A percentile compares a stretch with the other conserved stretches of the same genome.
These are phyloP conservation scores for Claviceps digitariae DNA, from an alignment of 2,329 filamentous ascomycete species.

Conservation along the genomic window DNA sequence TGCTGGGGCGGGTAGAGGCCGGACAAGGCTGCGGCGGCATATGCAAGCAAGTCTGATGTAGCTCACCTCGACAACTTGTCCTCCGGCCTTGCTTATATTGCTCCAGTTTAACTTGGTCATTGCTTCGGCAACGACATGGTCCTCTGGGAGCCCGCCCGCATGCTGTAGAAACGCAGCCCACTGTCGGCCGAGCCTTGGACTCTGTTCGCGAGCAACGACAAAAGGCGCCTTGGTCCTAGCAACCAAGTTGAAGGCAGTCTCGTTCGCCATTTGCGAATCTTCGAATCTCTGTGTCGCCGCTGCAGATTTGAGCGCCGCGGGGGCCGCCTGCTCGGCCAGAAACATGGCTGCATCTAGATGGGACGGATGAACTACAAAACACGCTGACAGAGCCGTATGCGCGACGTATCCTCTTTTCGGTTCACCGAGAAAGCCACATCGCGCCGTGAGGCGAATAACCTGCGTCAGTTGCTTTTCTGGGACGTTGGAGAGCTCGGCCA, in stretches of 20 bases:
- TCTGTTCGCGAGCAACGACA: neutral
- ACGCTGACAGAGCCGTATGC: conserved; percentile 5
- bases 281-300: neutral
- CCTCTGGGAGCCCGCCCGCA: neutral
- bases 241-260: conserved; percentile 1
- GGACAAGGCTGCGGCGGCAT: neutral
- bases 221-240: neutral
- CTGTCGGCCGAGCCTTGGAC: conserved; percentile 1
- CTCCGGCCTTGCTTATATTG: neutral
- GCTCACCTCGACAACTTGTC: conserved; percentile 1
- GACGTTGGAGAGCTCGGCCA: conserved; percentile 26
- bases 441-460: conserved; percentile 13
- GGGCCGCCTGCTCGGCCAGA: neutral
- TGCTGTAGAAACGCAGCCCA: conserved; percentile 3
- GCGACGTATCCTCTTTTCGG: neutral
- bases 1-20: too few species aligned
- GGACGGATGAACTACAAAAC: conserved; percentile 1
- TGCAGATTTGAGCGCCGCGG: neutral
- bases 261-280: neutral
- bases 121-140: neutral
- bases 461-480: conserved; percentile 23
- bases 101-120: neutral
- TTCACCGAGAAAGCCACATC: conserved; percentile 4
- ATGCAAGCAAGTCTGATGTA: neutral
- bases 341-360: conserved; percentile 6